These are phyloP conservation scores for Plasmodium gonderi DNA, from an alignment of 169 alveolate genomes.

Conservation along the genomic window DNA sequence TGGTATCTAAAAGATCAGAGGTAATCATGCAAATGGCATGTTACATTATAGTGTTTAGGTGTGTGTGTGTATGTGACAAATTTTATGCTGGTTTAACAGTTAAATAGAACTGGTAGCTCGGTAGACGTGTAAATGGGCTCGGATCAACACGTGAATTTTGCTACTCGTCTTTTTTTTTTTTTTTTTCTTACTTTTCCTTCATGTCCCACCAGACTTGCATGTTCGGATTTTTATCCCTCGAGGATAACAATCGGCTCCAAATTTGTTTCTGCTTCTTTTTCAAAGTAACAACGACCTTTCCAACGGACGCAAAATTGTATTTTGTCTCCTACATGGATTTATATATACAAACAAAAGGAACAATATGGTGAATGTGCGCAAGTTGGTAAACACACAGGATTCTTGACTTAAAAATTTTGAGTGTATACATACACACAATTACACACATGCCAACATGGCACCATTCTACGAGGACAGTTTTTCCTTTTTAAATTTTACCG, in stretches of 20 bases:
- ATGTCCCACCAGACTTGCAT: slow-evolving; percentile 95
- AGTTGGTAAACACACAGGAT: neutral
- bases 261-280: slow-evolving; percentile 83
- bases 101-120: neutral
- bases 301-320: slow-evolving; percentile 91
- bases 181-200: slow-evolving; percentile 90
- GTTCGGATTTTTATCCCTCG: slow-evolving; percentile 88
- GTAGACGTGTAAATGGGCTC: neutral
- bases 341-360: neutral
- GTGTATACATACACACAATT: slow-evolving; percentile 18
- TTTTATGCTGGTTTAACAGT: neutral
- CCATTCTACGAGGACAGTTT: neutral
- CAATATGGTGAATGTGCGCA: neutral
- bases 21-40: neutral
- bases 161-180: slow-evolving; percentile 38
- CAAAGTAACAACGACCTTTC: slow-evolving; percentile 88
- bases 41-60: neutral
- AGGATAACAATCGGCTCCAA: slow-evolving; percentile 88
- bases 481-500: slow-evolving; percentile 28
- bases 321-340: slow-evolving; percentile 78
- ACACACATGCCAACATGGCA: neutral
- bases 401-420: neutral
- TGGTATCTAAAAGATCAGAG: slow-evolving; percentile 11
- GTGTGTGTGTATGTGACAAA: neutral
- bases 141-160: neutral